Evolutionary conservation across 129 eudicot genomes (phyloP), one percentile per base, ranked within the genome.

Genomic region (Lonicera japonica): DNA sequence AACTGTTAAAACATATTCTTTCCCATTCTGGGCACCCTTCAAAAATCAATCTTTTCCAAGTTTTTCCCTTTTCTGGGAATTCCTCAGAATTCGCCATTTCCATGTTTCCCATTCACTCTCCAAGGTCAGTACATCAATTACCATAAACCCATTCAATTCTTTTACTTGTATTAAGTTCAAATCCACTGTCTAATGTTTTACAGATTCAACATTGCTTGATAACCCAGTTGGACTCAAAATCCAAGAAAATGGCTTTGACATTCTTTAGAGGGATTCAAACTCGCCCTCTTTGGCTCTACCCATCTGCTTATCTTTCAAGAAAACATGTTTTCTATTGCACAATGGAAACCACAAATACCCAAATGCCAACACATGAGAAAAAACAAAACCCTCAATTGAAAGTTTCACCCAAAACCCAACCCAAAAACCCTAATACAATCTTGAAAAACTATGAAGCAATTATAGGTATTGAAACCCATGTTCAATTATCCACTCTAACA

Each of bases 381-480:
- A 84, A 76, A 61, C 79, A 72, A 74, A 85, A 77, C 53, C 53
- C 90, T 62, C 75, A 64, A 17, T 51, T 76, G n/a, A 92, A 82
- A 56, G 77, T 58, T 64, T 70, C 88, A 22, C 57, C 74, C 54
- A 73, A 81, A 13, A 61, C 65, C n/a, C 78, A 72, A 46, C 71
- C 94, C 5, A 75, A 61, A 16, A 16, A 14, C 15, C 14, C 61
- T 16, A 53, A 73, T 24, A 86, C 85, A 15, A 38, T 80, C 5
- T 20, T 76, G 51, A 80, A 82, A 70, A 84, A 87, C 66, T 92
- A 73, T 48, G 95, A 92, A 66, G 85, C 95, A 54, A 63, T 92
- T 47, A 92, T 92, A 17, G 98, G 98, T 21, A 87, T 92, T 46
- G 98, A 92, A 77, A 92, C 96, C 60, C 98, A 92, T 58, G 95